Evolutionary conservation across 75 land plant genomes (phyloP).

Genomic region (Ceratopteris richardii): DNA sequence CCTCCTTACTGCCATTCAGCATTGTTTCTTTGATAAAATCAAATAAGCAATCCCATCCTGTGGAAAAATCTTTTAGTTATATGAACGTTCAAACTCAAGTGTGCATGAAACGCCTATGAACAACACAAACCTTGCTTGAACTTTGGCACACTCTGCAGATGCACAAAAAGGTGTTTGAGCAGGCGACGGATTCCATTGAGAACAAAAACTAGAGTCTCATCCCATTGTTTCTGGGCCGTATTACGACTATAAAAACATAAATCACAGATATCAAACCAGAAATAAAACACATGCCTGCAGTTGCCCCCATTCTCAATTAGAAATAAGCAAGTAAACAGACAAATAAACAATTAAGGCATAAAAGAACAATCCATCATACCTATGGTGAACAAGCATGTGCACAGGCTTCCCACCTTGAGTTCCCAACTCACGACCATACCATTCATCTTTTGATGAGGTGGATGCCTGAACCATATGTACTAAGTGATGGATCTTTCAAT

Average conservation of each 20-base stretch:
- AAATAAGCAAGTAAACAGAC: too few relatives aligned
- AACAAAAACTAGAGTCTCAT: conserved; percentile 92
- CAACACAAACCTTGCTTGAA: conserved; percentile 47
- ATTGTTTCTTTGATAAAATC: conserved; percentile 62
- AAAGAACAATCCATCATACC: conserved; percentile 27
- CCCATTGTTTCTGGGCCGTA: conserved; percentile 99
- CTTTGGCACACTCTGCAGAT: conserved; percentile 52
- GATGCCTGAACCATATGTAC: conserved; percentile 42
- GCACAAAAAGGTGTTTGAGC: conserved; percentile 69
- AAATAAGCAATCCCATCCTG: conserved; percentile 60
- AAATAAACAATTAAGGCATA: too few relatives aligned
- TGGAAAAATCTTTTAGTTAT: background rate
- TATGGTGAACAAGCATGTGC: conserved; percentile 99
- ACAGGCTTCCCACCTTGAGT: conserved; percentile 89
- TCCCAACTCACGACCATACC: conserved; percentile 94
- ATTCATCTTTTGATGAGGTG: conserved; percentile 92
- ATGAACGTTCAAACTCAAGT: too few relatives aligned
- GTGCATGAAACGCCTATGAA: too few relatives aligned
- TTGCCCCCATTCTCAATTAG: too few relatives aligned
- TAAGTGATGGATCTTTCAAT: background rate
- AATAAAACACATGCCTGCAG: too few relatives aligned
- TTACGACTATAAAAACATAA: conserved; percentile 98
- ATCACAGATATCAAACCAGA: too few relatives aligned
- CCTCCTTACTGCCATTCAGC: conserved; percentile 82
- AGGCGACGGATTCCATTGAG: conserved; percentile 81